These are phyloP conservation scores for Ehretia macrophylla DNA, from an alignment of 257 asterid genomes.

Conservation along the genomic window DNA sequence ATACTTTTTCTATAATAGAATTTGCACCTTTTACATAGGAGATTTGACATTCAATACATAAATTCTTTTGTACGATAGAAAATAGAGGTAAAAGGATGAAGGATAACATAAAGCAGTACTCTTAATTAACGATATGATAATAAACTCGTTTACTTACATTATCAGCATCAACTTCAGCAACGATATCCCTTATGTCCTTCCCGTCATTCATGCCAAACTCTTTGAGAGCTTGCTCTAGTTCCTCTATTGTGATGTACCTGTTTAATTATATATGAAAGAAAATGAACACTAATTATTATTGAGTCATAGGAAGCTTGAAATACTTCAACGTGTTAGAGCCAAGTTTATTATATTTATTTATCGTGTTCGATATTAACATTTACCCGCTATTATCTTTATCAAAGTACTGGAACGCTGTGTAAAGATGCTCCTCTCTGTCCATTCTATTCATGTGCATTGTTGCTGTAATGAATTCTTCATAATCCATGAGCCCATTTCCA, in stretches of 20 bases:
- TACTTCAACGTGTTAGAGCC: too few species aligned
- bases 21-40: too few species aligned
- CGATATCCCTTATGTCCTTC: constrained; percentile 64
- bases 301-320: not conserved
- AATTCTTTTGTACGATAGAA: too few species aligned
- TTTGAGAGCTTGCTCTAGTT: constrained; percentile 74
- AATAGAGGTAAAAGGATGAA: too few species aligned
- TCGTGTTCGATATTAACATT: not conserved
- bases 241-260: constrained; percentile 77
- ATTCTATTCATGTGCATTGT: constrained; percentile 95
- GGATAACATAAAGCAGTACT: too few species aligned
- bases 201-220: constrained; percentile 74
- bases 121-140: too few species aligned
- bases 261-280: not conserved
- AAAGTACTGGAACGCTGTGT: constrained; percentile 94
- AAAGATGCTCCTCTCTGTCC: constrained; percentile 98
- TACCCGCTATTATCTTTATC: constrained; percentile 98
- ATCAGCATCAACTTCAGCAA: constrained; percentile 69
- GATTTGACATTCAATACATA: too few species aligned
- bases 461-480: constrained; percentile 96
- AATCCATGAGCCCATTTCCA: constrained; percentile 95
- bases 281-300: too few species aligned
- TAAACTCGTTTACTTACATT: constrained; percentile 32
- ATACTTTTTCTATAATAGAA: too few species aligned
- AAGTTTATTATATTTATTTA: too few species aligned